Evolutionary conservation across 192 early-diverging fungal genomes (phyloP), one percentile per base, ranked within the genome.

Genomic region (Powellomyces hirtus): DNA sequence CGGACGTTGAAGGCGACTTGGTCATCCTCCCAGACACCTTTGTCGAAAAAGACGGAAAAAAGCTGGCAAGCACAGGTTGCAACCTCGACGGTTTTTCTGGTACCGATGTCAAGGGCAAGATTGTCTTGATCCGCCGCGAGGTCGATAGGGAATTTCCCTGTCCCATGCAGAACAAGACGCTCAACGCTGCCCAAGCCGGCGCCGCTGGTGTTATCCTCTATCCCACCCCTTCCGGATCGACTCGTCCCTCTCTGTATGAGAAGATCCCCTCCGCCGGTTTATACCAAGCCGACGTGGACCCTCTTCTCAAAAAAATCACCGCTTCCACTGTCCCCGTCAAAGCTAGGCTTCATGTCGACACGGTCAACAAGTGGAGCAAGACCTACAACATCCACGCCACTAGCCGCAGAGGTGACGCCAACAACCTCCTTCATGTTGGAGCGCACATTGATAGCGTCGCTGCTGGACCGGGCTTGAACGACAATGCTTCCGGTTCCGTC

Each of bases 401-500:
- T 5, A 73, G 75, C 22, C 55, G 42, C 26, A 24, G 33, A 18
- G 80, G 80, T 10, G 59, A 68, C 45, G 31, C 18, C 11, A 44
- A 74, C 33, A 72, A 72, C 22, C 52, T 81, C 49, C 56, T 79
- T 34, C 27, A 78, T 18, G 61, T 74, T 55, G 77, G 77, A 3
- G 62, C 75, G 2, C 80, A 82, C 53, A 38, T 79, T 33, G 80
- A 82, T 60, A 64, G 61, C 33, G 79, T 81, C 14, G 71, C 76
- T 22, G 72, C 58, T 0, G 80, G 80, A 29, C 75, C 80, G 16
- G 80, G 80, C 35, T 71, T 82, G 29, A 82, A 82, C 53, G 81
- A 82, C 60, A 79, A 82, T 44, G 77, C 73, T 13, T 82, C 81
- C 16, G 81, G 81, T 13, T n/a, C n/a, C n/a, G n/a, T n/a, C n/a